These are phyloP conservation scores for Geotrichum siamense DNA, from an alignment of 1,139 yeast species.

Conservation along the genomic window DNA sequence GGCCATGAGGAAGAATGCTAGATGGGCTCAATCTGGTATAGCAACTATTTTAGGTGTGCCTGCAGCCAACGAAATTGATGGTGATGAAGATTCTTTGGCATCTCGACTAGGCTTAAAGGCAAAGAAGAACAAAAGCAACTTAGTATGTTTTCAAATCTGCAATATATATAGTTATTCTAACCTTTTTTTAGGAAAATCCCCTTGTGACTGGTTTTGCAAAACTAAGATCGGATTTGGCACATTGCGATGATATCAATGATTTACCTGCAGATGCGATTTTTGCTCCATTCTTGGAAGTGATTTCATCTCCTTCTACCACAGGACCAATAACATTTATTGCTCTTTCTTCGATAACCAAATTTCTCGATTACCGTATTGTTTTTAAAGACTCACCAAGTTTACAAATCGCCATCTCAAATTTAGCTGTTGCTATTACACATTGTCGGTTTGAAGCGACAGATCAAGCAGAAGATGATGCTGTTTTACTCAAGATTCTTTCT, in stretches of 20 bases:
- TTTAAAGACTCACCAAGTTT: conserved; percentile 44
- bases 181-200: conserved; percentile 44
- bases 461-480: conserved; percentile 88
- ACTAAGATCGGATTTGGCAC: conserved; percentile 62
- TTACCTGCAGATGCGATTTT: conserved; percentile 69
- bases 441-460: conserved; percentile 96
- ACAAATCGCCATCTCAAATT: conserved; percentile 45
- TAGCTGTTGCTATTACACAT: conserved; percentile 76
- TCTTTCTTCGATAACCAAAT: conserved; percentile 64
- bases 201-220: conserved; percentile 76
- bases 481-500: conserved; percentile 71
- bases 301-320: conserved; percentile 76
- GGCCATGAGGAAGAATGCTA: conserved; percentile 81
- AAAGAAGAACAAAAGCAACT: neutral
- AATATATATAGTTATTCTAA: neutral
- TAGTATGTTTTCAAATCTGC: conserved; percentile 5
- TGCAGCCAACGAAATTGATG: conserved; percentile 7
- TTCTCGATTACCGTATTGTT: conserved; percentile 55
- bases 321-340: conserved; percentile 84
- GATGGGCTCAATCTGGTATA: conserved; percentile 80
- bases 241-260: conserved; percentile 45
- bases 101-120: conserved; percentile 25
- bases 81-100: conserved; percentile 30
- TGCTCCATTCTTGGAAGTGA: conserved; percentile 82
- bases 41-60: conserved; percentile 70